A percentile compares a stretch with the other conserved stretches of the same genome.
Evolutionary conservation across 306 rosid species (phyloP).

Genomic region (Canavalia ensiformis): DNA sequence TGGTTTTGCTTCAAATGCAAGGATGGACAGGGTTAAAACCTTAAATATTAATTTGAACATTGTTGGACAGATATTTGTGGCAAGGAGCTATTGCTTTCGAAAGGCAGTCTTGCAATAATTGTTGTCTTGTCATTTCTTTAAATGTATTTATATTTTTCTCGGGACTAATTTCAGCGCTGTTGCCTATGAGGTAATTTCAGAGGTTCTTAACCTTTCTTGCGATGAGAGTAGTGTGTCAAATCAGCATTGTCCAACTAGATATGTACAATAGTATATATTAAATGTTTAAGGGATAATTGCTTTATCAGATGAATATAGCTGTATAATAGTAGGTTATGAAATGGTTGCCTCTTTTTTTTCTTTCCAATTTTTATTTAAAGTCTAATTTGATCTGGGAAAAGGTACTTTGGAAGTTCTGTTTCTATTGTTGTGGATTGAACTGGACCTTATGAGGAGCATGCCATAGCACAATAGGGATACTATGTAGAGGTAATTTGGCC

Average conservation of each 20-base stretch:
- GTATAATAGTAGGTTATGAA: neutral
- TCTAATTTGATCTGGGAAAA: conserved; percentile 19
- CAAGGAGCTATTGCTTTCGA: conserved; percentile 27
- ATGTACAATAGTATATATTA: neutral
- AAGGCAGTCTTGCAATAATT: conserved; percentile 3
- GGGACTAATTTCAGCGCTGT: neutral
- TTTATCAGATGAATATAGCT: neutral
- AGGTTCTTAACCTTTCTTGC: conserved; percentile 17
- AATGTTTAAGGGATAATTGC: conserved; percentile 11
- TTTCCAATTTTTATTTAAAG: neutral
- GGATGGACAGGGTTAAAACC: neutral
- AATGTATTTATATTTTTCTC: neutral
- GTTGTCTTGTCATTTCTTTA: conserved; percentile 3
- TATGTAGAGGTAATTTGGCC: conserved; percentile 2
- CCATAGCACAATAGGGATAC: neutral
- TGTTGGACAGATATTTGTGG: neutral
- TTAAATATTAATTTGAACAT: conserved; percentile 16
- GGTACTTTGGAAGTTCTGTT: conserved; percentile 21
- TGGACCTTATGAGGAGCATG: conserved; percentile 27
- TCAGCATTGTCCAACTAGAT: neutral
- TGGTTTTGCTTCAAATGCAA: conserved; percentile 4
- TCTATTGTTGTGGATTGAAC: conserved; percentile 22
- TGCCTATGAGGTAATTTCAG: conserved; percentile 18
- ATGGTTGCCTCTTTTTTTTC: conserved; percentile 8
- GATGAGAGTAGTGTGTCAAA: conserved; percentile 11